phyloP scores from a whole-genome alignment of 192 early-diverging fungal genomes.

The Rhizophlyctis rosea region DNA sequence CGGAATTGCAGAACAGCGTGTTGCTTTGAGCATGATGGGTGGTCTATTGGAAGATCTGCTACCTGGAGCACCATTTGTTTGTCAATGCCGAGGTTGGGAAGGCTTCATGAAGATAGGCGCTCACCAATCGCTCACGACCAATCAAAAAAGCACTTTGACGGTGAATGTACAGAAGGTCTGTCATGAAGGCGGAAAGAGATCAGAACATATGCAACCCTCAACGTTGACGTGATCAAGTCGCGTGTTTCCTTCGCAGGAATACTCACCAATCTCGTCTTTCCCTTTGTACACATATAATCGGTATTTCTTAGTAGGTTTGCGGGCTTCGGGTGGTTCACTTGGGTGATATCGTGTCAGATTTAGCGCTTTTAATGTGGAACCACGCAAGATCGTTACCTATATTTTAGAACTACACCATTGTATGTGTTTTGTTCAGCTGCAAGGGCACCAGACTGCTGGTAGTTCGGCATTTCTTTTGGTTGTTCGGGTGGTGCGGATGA shows the following conservation, averaged over 20 bases:
- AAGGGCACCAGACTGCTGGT: constrained; percentile 79
- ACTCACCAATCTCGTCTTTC: constrained; percentile 73
- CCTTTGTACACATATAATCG: constrained; percentile 95
- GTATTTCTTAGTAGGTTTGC: constrained; percentile 71
- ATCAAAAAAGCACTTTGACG: constrained; percentile 83
- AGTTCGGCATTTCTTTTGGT: constrained; percentile 74
- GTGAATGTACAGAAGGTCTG: constrained; percentile 83
- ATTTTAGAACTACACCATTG: constrained; percentile 87
- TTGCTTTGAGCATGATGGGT: constrained; percentile 92
- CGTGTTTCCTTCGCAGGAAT: not conserved
- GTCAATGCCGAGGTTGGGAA: constrained; percentile 6
- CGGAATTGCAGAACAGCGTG: constrained; percentile 92
- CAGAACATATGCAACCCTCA: constrained; percentile 11
- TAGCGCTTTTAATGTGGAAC: not conserved
- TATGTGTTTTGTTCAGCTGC: constrained; percentile 84
- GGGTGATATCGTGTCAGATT: not conserved
- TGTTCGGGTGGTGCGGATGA: not conserved
- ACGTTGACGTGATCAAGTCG: not conserved
- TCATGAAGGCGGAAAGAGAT: not conserved
- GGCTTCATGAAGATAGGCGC: constrained; percentile 5
- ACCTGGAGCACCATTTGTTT: constrained; percentile 40
- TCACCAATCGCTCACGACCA: constrained; percentile 78
- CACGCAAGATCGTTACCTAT: constrained; percentile 31
- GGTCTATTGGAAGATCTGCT: constrained; percentile 91
- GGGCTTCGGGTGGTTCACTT: constrained; percentile 86